Evolutionary conservation across 208 protist species (phyloP).

Genomic region (Acanthamoeba healyi): DNA sequence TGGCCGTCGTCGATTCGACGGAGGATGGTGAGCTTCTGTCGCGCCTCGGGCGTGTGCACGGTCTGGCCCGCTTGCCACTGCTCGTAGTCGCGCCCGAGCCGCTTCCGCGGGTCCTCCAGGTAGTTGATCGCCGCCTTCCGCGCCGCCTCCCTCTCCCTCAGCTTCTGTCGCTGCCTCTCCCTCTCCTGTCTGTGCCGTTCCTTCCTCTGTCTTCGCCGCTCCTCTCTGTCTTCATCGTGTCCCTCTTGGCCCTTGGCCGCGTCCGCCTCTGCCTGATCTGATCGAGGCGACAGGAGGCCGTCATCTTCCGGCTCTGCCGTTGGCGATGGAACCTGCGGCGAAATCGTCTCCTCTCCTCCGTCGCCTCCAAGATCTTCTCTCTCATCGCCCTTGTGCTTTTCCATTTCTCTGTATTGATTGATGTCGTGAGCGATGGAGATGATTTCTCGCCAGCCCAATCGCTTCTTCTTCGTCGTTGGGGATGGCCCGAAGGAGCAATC

Average conservation of each 20-base stretch:
- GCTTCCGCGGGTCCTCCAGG: slow-evolving; percentile 11
- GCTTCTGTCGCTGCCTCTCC: background rate
- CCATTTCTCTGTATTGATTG: too few relatives aligned
- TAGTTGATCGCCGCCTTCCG: background rate
- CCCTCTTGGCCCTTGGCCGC: background rate
- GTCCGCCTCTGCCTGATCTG: too few relatives aligned
- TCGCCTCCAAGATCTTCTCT: too few relatives aligned
- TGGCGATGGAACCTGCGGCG: background rate
- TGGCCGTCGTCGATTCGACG: slow-evolving; percentile 65
- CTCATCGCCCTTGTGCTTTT: too few relatives aligned
- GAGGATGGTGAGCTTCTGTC: slow-evolving; percentile 8
- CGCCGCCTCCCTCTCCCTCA: too few relatives aligned
- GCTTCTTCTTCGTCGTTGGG: too few relatives aligned
- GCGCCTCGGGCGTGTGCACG: background rate
- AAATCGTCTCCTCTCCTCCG: background rate
- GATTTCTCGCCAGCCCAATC: too few relatives aligned
- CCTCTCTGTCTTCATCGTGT: background rate
- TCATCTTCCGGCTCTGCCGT: background rate
- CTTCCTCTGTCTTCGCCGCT: background rate
- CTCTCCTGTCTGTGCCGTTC: background rate
- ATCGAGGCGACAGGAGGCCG: too few relatives aligned
- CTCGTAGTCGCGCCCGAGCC: slow-evolving; percentile 25
- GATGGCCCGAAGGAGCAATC: too few relatives aligned
- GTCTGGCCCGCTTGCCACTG: slow-evolving; percentile 19
- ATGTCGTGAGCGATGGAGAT: too few relatives aligned